Evolutionary conservation across 345 rosid genomes (phyloP).

Genomic region (Bruguiera sexangula): DNA sequence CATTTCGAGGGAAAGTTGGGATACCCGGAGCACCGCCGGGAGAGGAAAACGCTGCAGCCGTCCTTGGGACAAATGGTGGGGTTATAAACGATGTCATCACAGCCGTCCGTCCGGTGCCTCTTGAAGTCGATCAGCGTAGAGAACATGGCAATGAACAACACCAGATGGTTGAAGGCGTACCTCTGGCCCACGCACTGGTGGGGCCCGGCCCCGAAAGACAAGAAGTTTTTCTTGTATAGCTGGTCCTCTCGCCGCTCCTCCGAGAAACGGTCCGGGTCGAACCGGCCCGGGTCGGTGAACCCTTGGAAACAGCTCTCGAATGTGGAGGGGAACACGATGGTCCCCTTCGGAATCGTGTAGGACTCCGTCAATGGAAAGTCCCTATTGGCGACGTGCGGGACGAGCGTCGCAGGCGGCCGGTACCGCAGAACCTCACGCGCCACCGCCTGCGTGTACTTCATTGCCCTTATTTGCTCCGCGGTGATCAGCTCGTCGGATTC

Average conservation of each 20-base stretch:
- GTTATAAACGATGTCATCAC: constrained; percentile 64
- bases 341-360: constrained; percentile 73
- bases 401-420: constrained; percentile 77
- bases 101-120: constrained; percentile 50
- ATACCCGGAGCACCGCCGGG: constrained; percentile 42
- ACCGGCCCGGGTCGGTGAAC: constrained; percentile 58
- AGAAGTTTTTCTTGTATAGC: constrained; percentile 47
- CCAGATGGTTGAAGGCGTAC: constrained; percentile 75
- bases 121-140: constrained; percentile 52
- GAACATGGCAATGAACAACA: constrained; percentile 74
- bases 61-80: constrained; percentile 87
- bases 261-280: constrained; percentile 76
- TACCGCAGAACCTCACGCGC: constrained; percentile 83
- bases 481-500: constrained; percentile 54
- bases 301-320: constrained; percentile 85
- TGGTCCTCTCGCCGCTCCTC: constrained; percentile 59
- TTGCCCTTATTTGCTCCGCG: constrained; percentile 54
- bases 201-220: constrained; percentile 80
- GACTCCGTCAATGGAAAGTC: constrained; percentile 65
- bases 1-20: constrained; percentile 30
- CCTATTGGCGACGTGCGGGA: constrained; percentile 69
- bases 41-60: constrained; percentile 59
- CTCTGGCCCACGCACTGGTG: constrained; percentile 95
- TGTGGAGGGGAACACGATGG: constrained; percentile 78
- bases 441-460: constrained; percentile 80